Evolutionary conservation across 1,284 basidiomycete genomes (phyloP).

Genomic region (Neotropicomus parvogracilis): DNA sequence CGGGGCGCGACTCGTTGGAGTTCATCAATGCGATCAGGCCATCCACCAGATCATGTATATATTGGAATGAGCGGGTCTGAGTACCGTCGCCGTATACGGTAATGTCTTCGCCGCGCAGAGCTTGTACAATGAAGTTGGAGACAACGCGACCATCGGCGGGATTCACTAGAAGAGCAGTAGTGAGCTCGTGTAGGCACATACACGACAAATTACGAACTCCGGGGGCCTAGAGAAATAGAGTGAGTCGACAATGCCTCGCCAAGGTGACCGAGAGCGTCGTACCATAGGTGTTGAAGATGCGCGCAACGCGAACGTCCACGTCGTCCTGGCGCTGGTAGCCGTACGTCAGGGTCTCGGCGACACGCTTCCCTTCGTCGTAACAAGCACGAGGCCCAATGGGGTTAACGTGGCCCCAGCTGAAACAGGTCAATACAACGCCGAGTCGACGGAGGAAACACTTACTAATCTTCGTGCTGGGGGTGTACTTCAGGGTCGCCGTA

Average conservation of each 20-base stretch:
- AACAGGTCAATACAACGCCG: slow-evolving; percentile 16
- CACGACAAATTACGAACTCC: slow-evolving; percentile 38
- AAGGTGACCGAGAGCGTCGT: slow-evolving; percentile 12
- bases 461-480: slow-evolving; percentile 94
- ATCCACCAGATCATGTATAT: slow-evolving; percentile 80
- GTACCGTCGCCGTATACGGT: slow-evolving; percentile 96
- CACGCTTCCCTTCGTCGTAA: slow-evolving; percentile 97
- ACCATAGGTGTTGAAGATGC: slow-evolving; percentile 93
- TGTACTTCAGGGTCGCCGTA: slow-evolving; percentile 97
- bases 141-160: slow-evolving; percentile 95
- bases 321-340: slow-evolving; percentile 92
- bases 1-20: slow-evolving; percentile 83
- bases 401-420: slow-evolving; percentile 96
- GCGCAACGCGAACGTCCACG: slow-evolving; percentile 92
- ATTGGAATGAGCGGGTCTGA: slow-evolving; percentile 97
- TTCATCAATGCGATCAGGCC: slow-evolving; percentile 92
- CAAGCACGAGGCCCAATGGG: slow-evolving; percentile 96
- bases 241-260: slow-evolving; percentile 1
- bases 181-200: slow-evolving; percentile 8
- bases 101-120: slow-evolving; percentile 91
- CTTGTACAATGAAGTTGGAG: slow-evolving; percentile 97
- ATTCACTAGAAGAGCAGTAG: slow-evolving; percentile 68
- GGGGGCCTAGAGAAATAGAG: slow-evolving; percentile 36
- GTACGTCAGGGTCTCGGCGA: slow-evolving; percentile 92
- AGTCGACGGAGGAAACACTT: slow-evolving; percentile 32